These are phyloP conservation scores for Claviceps africana DNA, from an alignment of 2,329 filamentous ascomycete species.

Conservation along the genomic window DNA sequence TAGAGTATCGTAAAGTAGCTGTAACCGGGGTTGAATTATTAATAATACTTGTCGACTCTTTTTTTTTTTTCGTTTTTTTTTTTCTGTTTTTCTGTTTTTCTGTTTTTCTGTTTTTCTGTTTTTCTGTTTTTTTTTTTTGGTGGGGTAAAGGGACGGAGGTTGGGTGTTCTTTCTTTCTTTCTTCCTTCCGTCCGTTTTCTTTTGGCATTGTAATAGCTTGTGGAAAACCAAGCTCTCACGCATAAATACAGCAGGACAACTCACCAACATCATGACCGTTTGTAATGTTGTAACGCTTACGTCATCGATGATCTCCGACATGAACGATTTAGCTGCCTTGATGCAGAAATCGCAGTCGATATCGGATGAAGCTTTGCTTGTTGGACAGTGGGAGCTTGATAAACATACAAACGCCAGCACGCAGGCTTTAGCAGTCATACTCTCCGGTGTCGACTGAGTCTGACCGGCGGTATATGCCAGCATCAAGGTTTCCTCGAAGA, in stretches of 20 bases:
- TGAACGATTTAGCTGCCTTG: constrained; percentile 25
- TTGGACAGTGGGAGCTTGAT: constrained; percentile 12
- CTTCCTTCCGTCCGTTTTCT: no score
- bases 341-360: constrained; percentile 28
- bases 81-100: background rate
- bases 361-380: constrained; percentile 1
- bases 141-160: no score
- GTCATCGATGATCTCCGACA: constrained; percentile 29
- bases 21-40: background rate
- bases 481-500: constrained; percentile 32
- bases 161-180: no score
- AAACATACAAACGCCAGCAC: constrained; percentile 34
- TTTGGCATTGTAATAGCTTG: no score
- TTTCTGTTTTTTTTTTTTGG: no score
- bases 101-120: no score
- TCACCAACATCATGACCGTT: constrained; percentile 33
- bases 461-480: constrained; percentile 25
- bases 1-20: constrained; percentile 29
- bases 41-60: background rate
- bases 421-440: constrained; percentile 27
- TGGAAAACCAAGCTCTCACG: background rate
- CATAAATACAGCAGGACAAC: constrained; percentile 8
- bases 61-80: background rate
- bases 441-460: constrained; percentile 10
- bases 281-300: constrained; percentile 29